phyloP scores from a whole-genome alignment of 2,329 filamentous ascomycete species.

The Penicillium crustosum region DNA sequence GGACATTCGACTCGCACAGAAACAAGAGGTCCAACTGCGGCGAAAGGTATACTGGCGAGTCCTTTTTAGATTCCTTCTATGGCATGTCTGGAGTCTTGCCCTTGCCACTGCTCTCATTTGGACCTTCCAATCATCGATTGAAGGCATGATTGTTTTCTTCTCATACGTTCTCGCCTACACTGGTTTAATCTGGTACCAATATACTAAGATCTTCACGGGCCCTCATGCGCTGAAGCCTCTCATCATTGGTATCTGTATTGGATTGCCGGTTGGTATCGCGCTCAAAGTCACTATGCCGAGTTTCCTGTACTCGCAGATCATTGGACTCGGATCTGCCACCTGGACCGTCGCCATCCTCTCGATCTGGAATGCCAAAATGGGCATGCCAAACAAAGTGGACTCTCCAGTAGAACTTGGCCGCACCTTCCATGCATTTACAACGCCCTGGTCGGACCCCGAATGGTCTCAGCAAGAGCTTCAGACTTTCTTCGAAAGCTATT shows the following conservation, averaged over 20 bases:
- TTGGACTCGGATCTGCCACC: slow-evolving; percentile 51
- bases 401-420: slow-evolving; percentile 35
- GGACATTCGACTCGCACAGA: slow-evolving; percentile 47
- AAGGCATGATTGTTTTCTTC: slow-evolving; percentile 52
- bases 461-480: slow-evolving; percentile 55
- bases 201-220: slow-evolving; percentile 55
- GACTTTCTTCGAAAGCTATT: slow-evolving; percentile 47
- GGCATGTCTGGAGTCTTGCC: slow-evolving; percentile 55
- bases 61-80: slow-evolving; percentile 50
- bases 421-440: slow-evolving; percentile 48
- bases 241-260: slow-evolving; percentile 47
- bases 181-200: slow-evolving; percentile 56
- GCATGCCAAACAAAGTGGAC: slow-evolving; percentile 45
- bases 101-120: slow-evolving; percentile 54
- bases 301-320: slow-evolving; percentile 49
- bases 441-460: slow-evolving; percentile 45
- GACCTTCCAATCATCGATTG: slow-evolving; percentile 48
- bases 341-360: slow-evolving; percentile 55
- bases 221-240: slow-evolving; percentile 51
- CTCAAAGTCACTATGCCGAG: slow-evolving; percentile 41
- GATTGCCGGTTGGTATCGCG: slow-evolving; percentile 49
- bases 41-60: slow-evolving; percentile 54
- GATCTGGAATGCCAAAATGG: slow-evolving; percentile 50
- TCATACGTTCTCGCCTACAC: slow-evolving; percentile 52
- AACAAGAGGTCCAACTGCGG: slow-evolving; percentile 48